phyloP scores from a whole-genome alignment of 1,139 yeast species.

The Suhomyces taliae region DNA sequence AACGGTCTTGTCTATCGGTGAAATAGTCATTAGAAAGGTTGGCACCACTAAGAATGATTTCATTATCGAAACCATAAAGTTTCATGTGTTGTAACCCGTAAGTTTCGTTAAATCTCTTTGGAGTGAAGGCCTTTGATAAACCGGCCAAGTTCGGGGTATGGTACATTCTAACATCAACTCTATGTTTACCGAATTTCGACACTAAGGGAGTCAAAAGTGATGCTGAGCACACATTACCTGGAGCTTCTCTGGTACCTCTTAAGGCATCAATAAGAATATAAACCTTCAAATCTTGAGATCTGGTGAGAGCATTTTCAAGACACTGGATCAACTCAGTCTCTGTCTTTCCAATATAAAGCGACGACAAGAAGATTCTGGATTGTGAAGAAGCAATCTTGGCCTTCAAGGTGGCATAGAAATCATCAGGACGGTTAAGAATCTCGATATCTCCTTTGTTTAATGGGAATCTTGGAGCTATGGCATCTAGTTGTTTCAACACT shows the following conservation, averaged over 20 bases:
- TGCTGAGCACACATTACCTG: conserved; percentile 69
- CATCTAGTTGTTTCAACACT: conserved; percentile 57
- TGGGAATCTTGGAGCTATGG: conserved; percentile 70
- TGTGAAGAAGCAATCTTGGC: conserved; percentile 55
- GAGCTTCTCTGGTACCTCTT: conserved; percentile 92
- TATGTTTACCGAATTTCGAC: conserved; percentile 59
- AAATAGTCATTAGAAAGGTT: conserved; percentile 88
- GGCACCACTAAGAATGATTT: conserved; percentile 86
- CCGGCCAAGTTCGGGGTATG: conserved; percentile 88
- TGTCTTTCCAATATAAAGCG: conserved; percentile 81
- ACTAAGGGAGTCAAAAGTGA: conserved; percentile 68
- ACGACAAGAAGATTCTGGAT: conserved; percentile 71
- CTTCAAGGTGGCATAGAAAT: conserved; percentile 66
- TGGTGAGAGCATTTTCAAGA: conserved; percentile 55
- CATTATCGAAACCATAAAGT: conserved; percentile 91
- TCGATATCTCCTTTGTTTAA: conserved; percentile 60
- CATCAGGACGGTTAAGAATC: conserved; percentile 63
- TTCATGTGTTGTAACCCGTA: conserved; percentile 97
- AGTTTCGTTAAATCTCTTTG: conserved; percentile 87
- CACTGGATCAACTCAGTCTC: conserved; percentile 74
- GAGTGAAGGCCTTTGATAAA: conserved; percentile 60
- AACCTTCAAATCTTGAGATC: conserved; percentile 63
- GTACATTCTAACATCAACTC: conserved; percentile 81
- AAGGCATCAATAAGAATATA: conserved; percentile 82
- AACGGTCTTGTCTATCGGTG: conserved; percentile 94